Evolutionary conservation across 352 stramenopile genomes (phyloP).

Genomic region (Pythium oligandrum): DNA sequence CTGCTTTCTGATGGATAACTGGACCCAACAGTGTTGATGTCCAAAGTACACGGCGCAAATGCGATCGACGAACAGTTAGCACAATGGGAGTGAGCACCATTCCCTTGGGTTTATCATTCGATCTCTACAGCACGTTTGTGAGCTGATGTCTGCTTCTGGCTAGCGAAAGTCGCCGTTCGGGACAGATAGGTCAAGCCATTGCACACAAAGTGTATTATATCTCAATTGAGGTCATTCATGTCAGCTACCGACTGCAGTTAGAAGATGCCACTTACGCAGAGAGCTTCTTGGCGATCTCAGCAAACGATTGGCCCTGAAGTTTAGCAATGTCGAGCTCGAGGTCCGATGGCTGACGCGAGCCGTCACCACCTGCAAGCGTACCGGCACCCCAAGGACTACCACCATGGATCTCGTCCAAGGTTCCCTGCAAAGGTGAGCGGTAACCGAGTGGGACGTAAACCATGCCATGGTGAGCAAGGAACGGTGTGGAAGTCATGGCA

Average conservation of each 20-base stretch:
- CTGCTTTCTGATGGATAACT: no score
- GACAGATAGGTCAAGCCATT: no score
- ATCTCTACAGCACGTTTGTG: no score
- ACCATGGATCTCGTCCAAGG: conserved; percentile 77
- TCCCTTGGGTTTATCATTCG: no score
- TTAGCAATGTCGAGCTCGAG: conserved; percentile 80
- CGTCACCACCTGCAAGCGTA: conserved; percentile 76
- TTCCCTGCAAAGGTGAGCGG: conserved; percentile 54
- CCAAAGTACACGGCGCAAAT: no score
- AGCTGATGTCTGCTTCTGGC: no score
- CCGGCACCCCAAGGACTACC: conserved; percentile 25
- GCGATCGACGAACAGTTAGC: no score
- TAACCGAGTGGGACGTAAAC: conserved; percentile 88
- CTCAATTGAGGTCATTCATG: background rate
- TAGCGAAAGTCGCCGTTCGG: no score
- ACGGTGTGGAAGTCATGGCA: conserved; percentile 73
- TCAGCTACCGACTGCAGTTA: background rate
- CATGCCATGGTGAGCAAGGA: conserved; percentile 89
- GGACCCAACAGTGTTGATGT: no score
- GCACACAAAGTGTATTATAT: no score
- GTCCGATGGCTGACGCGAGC: conserved; percentile 70
- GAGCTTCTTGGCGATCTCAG: conserved; percentile 78
- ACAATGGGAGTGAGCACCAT: no score
- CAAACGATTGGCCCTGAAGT: conserved; percentile 84
- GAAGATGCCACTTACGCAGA: background rate